phyloP scores from a whole-genome alignment of 75 land plant genomes.

The Ceratopteris richardii region DNA sequence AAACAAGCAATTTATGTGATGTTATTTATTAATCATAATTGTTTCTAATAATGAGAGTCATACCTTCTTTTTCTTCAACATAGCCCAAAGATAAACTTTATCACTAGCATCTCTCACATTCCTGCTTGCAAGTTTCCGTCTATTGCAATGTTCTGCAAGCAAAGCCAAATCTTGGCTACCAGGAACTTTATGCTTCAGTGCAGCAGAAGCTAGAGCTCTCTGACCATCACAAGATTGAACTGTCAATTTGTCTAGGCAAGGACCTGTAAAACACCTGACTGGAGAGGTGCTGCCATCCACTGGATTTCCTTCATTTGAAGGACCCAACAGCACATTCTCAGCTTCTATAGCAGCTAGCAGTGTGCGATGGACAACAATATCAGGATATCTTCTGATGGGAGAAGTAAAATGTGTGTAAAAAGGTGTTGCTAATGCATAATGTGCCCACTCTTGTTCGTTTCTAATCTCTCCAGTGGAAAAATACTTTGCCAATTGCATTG shows the following conservation, averaged over 20 bases:
- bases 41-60: not conserved
- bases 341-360: slow-evolving; percentile 79
- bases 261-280: slow-evolving; percentile 51
- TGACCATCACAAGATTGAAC: slow-evolving; percentile 33
- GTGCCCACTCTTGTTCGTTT: slow-evolving; percentile 61
- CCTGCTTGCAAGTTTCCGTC: slow-evolving; percentile 63
- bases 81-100: slow-evolving; percentile 72
- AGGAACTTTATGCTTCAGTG: slow-evolving; percentile 56
- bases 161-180: slow-evolving; percentile 34
- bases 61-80: slow-evolving; percentile 80
- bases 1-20: no score
- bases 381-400: slow-evolving; percentile 86
- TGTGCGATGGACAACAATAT: slow-evolving; percentile 80
- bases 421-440: slow-evolving; percentile 82
- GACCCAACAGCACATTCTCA: slow-evolving; percentile 36
- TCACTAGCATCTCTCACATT: slow-evolving; percentile 69
- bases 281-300: not conserved
- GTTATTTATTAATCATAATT: not conserved
- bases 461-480: slow-evolving; percentile 74
- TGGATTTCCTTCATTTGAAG: not conserved
- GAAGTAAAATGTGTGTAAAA: slow-evolving; percentile 93
- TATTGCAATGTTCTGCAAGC: slow-evolving; percentile 77
- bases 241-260: slow-evolving; percentile 35
- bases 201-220: slow-evolving; percentile 52
- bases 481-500: slow-evolving; percentile 87